Evolutionary conservation across 129 eudicot genomes (phyloP).

Genomic region (Mikania micrantha): DNA sequence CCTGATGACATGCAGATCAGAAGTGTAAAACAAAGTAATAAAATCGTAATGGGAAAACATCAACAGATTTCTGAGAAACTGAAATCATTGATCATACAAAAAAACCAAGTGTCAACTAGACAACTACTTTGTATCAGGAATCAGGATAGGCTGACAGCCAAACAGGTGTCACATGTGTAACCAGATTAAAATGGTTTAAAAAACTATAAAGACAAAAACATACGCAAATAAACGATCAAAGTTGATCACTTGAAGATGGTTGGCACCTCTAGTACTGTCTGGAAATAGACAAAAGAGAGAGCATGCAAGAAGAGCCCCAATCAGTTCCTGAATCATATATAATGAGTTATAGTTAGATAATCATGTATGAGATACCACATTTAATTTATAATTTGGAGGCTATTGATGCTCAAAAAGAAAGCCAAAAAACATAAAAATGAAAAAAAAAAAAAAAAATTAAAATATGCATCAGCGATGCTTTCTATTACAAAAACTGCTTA

Average conservation of each 20-base stretch:
- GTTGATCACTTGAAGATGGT: conserved; percentile 76
- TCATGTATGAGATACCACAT: conserved; percentile 9
- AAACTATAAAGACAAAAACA: conserved; percentile 25
- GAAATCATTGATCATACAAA: neutral
- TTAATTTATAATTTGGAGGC: neutral
- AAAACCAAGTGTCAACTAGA: conserved; percentile 6
- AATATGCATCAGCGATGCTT: neutral
- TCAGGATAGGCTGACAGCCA: too few species aligned
- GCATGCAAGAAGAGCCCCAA: conserved; percentile 81
- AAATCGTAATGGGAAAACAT: neutral
- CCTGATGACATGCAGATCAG: conserved; percentile 44
- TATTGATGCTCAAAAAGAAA: neutral
- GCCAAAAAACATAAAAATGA: neutral
- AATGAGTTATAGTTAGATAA: neutral
- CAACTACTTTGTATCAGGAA: too few species aligned
- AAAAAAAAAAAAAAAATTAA: neutral
- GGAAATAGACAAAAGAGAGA: conserved; percentile 92
- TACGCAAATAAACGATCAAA: conserved; percentile 87
- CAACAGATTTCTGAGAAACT: neutral
- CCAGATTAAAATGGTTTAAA: neutral
- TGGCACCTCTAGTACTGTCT: conserved; percentile 56
- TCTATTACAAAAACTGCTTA: neutral
- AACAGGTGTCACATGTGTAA: too few species aligned
- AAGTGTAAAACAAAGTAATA: conserved; percentile 3
- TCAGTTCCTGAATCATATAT: conserved; percentile 62